phyloP scores from a whole-genome alignment of 208 protist genomes.

The Leishmania mexicana region DNA sequence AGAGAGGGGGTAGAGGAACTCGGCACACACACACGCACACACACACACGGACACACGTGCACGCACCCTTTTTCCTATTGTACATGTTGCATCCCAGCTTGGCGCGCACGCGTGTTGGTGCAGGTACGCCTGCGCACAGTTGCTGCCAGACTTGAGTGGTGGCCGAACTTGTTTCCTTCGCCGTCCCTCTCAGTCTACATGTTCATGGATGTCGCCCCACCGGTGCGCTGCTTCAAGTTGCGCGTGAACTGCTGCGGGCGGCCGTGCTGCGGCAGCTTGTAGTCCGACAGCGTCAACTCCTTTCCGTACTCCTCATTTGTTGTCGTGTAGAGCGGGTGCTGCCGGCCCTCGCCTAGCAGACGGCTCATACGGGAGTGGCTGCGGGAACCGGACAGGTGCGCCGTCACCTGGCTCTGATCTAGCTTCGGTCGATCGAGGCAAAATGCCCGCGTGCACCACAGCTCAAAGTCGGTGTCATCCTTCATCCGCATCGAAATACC shows the following conservation, averaged over 20 bases:
- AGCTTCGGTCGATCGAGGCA: slow-evolving; percentile 76
- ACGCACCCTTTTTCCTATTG: background rate
- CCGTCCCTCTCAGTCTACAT: slow-evolving; percentile 56
- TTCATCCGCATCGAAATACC: slow-evolving; percentile 58
- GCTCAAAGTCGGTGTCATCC: slow-evolving; percentile 79
- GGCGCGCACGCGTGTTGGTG: background rate
- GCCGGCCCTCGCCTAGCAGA: slow-evolving; percentile 41
- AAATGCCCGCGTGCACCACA: slow-evolving; percentile 83
- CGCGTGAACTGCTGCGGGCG: slow-evolving; percentile 80
- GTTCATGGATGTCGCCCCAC: slow-evolving; percentile 86
- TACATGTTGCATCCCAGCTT: background rate
- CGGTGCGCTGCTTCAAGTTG: slow-evolving; percentile 37
- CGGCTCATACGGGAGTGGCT: slow-evolving; percentile 45
- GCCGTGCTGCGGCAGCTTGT: slow-evolving; percentile 39
- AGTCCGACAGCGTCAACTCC: slow-evolving; percentile 24
- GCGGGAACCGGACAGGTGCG: slow-evolving; percentile 34
- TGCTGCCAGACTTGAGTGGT: background rate
- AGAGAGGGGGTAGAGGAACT: background rate
- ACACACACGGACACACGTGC: slow-evolving; percentile 2
- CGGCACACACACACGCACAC: background rate
- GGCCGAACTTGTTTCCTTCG: background rate
- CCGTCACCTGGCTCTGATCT: slow-evolving; percentile 35
- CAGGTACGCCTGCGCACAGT: background rate
- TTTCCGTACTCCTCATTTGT: slow-evolving; percentile 79
- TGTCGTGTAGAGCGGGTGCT: slow-evolving; percentile 79